These are phyloP conservation scores for Caloboletus inedulis DNA, from an alignment of 1,284 basidiomycete species.

Conservation along the genomic window DNA sequence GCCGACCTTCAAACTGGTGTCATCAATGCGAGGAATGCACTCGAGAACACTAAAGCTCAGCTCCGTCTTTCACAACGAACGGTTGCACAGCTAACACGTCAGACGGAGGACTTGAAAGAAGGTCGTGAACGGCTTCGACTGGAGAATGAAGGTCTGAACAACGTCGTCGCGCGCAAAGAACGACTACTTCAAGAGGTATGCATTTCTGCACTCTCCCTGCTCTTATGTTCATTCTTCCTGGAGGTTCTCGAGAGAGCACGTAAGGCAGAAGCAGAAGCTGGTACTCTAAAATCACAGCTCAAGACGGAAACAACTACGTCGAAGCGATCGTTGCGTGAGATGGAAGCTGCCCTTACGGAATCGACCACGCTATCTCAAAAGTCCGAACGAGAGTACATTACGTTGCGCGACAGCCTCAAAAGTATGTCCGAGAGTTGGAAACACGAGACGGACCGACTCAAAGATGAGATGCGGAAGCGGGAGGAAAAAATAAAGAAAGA, in stretches of 20 bases:
- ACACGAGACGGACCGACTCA: slow-evolving; percentile 58
- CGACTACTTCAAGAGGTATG: slow-evolving; percentile 75
- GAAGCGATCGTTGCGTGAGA: slow-evolving; percentile 73
- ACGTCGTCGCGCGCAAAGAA: slow-evolving; percentile 83
- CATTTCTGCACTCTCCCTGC: slow-evolving; percentile 1
- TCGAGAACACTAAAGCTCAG: slow-evolving; percentile 81
- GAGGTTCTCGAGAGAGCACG: slow-evolving; percentile 77
- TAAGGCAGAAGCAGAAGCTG: slow-evolving; percentile 74
- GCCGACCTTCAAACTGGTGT: slow-evolving; percentile 81
- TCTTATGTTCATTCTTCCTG: slow-evolving; percentile 1
- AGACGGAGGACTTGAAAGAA: slow-evolving; percentile 84
- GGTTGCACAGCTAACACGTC: slow-evolving; percentile 75
- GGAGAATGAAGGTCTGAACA: slow-evolving; percentile 83
- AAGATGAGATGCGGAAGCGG: slow-evolving; percentile 66
- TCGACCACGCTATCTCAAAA: slow-evolving; percentile 74
- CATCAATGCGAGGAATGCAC: slow-evolving; percentile 70
- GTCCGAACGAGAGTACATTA: slow-evolving; percentile 74
- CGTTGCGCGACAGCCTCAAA: slow-evolving; percentile 70
- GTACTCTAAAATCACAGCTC: slow-evolving; percentile 61
- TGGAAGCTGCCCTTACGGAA: slow-evolving; percentile 68
- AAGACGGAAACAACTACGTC: slow-evolving; percentile 68
- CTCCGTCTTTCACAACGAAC: slow-evolving; percentile 73
- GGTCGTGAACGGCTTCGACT: slow-evolving; percentile 73
- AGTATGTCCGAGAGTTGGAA: slow-evolving; percentile 67
- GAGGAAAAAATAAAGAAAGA: slow-evolving; percentile 66